A percentile compares a stretch with the other conserved stretches of the same genome.
Evolutionary conservation across 169 alveolate genomes (phyloP).

Genomic region (Plasmodium gaboni): DNA sequence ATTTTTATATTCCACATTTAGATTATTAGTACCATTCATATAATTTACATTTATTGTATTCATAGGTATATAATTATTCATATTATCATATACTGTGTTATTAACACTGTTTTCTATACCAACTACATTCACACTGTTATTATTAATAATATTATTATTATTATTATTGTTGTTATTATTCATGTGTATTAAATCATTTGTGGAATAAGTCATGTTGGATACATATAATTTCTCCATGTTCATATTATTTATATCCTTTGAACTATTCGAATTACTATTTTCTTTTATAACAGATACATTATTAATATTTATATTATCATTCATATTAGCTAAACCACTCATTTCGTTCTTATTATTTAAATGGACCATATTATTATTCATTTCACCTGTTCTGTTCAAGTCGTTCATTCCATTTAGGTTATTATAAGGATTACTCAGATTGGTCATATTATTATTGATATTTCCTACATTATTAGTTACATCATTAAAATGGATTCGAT

Average conservation of each 20-base stretch:
- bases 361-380: not conserved
- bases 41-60: not conserved
- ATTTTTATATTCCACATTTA: slow-evolving; percentile 10
- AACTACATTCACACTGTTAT: not conserved
- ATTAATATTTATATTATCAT: not conserved
- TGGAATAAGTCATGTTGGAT: not conserved
- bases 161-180: not conserved
- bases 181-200: not conserved
- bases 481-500: not conserved
- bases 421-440: not conserved
- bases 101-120: not conserved
- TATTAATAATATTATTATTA: not conserved
- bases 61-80: not conserved
- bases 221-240: not conserved
- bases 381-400: not conserved
- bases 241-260: not conserved
- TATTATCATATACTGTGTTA: not conserved
- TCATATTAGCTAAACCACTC: not conserved
- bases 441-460: not conserved
- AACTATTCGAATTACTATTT: not conserved
- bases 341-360: not conserved
- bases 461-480: not conserved
- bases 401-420: not conserved
- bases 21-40: not conserved
- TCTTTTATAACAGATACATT: not conserved